Percentiles rank a stretch among this genome's conserved stretches.
Evolutionary conservation across 73 alveolate genomes (phyloP).

Genomic region (Durusdinium trenchii): DNA sequence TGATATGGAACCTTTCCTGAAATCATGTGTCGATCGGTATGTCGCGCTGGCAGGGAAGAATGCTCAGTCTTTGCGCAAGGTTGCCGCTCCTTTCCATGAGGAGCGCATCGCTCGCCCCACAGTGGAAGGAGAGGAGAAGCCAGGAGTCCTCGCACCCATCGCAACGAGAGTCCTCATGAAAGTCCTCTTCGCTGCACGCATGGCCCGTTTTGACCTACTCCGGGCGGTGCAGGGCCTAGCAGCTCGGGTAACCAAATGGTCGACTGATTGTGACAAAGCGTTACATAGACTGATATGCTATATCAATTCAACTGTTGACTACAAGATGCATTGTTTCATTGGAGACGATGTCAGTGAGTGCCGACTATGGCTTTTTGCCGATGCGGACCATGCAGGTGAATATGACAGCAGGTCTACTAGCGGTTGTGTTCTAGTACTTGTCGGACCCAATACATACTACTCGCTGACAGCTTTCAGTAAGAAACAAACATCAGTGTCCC

Average conservation of each 20-base stretch:
- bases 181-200: too few relatives aligned
- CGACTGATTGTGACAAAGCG: too few relatives aligned
- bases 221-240: too few relatives aligned
- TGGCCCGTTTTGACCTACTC: too few relatives aligned
- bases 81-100: background rate
- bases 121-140: too few relatives aligned
- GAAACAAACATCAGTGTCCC: background rate
- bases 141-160: too few relatives aligned
- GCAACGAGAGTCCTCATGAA: too few relatives aligned
- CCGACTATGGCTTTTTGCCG: background rate
- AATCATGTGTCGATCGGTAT: background rate
- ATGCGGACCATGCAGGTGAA: constrained; percentile 26
- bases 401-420: background rate
- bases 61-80: background rate
- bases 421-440: background rate
- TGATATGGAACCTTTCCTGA: constrained; percentile 21
- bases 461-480: constrained; percentile 19
- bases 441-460: constrained; percentile 30
- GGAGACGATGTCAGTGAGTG: background rate
- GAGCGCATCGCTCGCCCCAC: constrained; percentile 1
- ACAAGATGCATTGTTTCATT: background rate
- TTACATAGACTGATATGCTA: too few relatives aligned
- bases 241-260: too few relatives aligned
- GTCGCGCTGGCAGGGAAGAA: background rate
- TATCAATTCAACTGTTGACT: too few relatives aligned